These are phyloP conservation scores for Galerina marginata DNA, from an alignment of 768 basidiomycete species.

Conservation along the genomic window DNA sequence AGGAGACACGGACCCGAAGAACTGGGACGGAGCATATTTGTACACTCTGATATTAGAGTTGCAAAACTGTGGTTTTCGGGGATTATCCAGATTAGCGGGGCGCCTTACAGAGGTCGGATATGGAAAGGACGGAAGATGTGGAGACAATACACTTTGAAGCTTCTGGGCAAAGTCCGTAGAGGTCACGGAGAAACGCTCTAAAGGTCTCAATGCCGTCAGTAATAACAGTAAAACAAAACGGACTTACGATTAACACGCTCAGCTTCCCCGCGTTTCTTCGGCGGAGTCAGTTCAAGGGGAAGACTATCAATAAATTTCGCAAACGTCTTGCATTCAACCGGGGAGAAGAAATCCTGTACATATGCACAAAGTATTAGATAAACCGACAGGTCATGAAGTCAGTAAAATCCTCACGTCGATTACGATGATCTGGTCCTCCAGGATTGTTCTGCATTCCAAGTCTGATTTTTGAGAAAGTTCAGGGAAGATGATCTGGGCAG, in stretches of 20 bases:
- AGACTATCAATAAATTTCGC: slow-evolving; percentile 63
- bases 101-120: slow-evolving; percentile 45
- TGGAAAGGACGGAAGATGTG: slow-evolving; percentile 64
- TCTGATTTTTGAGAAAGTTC: slow-evolving; percentile 47
- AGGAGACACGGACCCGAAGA: slow-evolving; percentile 55
- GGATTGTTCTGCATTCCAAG: slow-evolving; percentile 50
- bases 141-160: slow-evolving; percentile 53
- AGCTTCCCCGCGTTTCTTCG: slow-evolving; percentile 76
- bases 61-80: slow-evolving; percentile 56
- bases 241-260: slow-evolving; percentile 68
- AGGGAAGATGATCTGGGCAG: slow-evolving; percentile 44
- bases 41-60: slow-evolving; percentile 81
- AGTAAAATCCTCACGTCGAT: slow-evolving; percentile 51
- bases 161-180: slow-evolving; percentile 62
- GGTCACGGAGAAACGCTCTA: slow-evolving; percentile 67
- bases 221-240: not conserved
- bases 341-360: slow-evolving; percentile 57
- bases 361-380: not conserved
- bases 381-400: not conserved
- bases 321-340: slow-evolving; percentile 65
- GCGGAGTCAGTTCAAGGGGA: slow-evolving; percentile 68
- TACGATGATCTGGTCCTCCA: slow-evolving; percentile 70
- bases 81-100: slow-evolving; percentile 27
- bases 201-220: not conserved
- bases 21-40: slow-evolving; percentile 65